Evolutionary conservation across 2,329 filamentous ascomycete species (phyloP).

Genomic region (Cladophialophora psammophila): DNA sequence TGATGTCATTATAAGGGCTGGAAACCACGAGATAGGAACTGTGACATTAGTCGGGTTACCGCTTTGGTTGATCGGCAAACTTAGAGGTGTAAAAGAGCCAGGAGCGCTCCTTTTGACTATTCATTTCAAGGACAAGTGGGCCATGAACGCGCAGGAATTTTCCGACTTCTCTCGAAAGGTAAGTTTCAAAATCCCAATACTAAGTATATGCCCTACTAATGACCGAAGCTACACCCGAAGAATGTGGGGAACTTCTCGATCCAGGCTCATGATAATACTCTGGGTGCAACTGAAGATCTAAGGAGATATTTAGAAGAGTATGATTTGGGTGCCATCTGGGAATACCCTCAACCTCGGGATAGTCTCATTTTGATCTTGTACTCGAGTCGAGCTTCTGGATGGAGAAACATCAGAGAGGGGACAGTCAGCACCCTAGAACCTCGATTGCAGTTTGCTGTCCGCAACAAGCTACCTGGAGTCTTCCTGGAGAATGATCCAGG

Average conservation of each 20-base stretch:
- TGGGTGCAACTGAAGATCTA: slow-evolving; percentile 16
- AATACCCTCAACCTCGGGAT: slow-evolving; percentile 29
- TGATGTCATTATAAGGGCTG: slow-evolving; percentile 30
- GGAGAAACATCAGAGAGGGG: slow-evolving; percentile 20
- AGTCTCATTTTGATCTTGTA: slow-evolving; percentile 34
- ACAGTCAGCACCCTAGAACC: neutral
- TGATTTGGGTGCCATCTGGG: slow-evolving; percentile 35
- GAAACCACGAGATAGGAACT: slow-evolving; percentile 27
- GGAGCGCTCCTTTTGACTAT: slow-evolving; percentile 16
- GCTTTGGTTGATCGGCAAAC: slow-evolving; percentile 28
- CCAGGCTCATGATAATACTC: slow-evolving; percentile 33
- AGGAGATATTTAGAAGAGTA: slow-evolving; percentile 30
- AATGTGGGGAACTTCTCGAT: slow-evolving; percentile 21
- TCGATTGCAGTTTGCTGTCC: slow-evolving; percentile 29
- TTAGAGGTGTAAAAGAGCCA: slow-evolving; percentile 23
- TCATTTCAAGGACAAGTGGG: slow-evolving; percentile 27
- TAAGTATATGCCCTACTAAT: slow-evolving; percentile 7
- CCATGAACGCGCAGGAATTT: slow-evolving; percentile 19
- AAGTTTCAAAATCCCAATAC: slow-evolving; percentile 4
- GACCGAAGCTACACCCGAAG: slow-evolving; percentile 2
- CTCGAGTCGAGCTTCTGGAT: slow-evolving; percentile 27
- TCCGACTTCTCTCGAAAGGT: slow-evolving; percentile 12
- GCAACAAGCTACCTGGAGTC: slow-evolving; percentile 21
- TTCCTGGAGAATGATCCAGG: neutral
- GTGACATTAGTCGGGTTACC: slow-evolving; percentile 32